These are phyloP conservation scores for Flueggea neowawraea DNA, from an alignment of 441 rosid species.

Conservation along the genomic window DNA sequence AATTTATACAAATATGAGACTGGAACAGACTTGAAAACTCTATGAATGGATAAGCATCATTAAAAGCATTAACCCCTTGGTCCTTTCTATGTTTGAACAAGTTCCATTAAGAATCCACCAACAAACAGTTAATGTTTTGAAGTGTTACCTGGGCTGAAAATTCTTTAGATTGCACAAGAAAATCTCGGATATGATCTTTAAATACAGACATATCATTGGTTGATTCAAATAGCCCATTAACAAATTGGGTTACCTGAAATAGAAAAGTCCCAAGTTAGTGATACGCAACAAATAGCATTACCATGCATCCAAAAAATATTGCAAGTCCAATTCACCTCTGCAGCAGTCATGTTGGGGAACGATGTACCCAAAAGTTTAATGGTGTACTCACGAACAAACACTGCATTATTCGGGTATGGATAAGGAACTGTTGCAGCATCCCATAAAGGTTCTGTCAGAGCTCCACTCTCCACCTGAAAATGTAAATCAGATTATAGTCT, in stretches of 20 bases:
- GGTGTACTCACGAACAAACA: slow-evolving; percentile 88
- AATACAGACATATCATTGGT: slow-evolving; percentile 76
- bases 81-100: too few relatives aligned
- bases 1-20: too few relatives aligned
- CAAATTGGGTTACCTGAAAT: slow-evolving; percentile 87
- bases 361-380: slow-evolving; percentile 92
- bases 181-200: slow-evolving; percentile 90
- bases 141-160: slow-evolving; percentile 78
- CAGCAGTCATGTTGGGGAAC: slow-evolving; percentile 94
- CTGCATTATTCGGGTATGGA: slow-evolving; percentile 69
- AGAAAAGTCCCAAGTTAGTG: background rate
- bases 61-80: too few relatives aligned
- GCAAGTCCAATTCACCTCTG: slow-evolving; percentile 51
- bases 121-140: background rate
- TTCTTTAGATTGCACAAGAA: slow-evolving; percentile 91
- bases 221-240: slow-evolving; percentile 81
- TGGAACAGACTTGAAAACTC: too few relatives aligned
- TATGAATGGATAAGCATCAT: too few relatives aligned
- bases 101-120: background rate
- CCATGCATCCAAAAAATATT: too few relatives aligned
- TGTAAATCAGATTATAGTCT: background rate
- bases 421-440: slow-evolving; percentile 71
- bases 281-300: background rate
- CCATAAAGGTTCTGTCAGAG: slow-evolving; percentile 94
- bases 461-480: slow-evolving; percentile 81